phyloP scores from a whole-genome alignment of 306 rosid species.

The Lathyrus aphaca region DNA sequence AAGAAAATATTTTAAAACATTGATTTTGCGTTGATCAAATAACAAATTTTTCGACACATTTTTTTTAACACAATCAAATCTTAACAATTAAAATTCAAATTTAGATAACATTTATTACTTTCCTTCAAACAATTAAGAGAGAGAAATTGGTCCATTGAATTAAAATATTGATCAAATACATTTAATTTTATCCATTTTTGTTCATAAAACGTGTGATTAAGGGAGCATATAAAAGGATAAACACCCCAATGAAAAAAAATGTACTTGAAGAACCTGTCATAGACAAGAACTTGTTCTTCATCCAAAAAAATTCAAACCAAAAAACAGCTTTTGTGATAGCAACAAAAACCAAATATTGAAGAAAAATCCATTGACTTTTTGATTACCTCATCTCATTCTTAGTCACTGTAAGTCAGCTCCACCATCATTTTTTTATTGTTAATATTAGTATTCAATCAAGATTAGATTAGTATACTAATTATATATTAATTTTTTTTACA shows the following conservation, averaged over 20 bases:
- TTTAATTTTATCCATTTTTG: no score
- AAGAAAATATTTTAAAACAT: no score
- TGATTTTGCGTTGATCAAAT: no score
- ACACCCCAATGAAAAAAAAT: background rate
- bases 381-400: conserved; percentile 8
- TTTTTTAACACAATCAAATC: no score
- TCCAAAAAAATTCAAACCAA: conserved; percentile 11
- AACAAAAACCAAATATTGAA: background rate
- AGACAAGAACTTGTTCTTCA: background rate
- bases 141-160: no score
- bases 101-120: no score
- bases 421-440: conserved; percentile 21
- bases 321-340: background rate
- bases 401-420: conserved; percentile 53
- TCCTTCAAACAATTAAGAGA: no score
- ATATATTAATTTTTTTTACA: background rate
- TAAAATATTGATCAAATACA: no score
- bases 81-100: no score
- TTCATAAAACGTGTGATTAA: no score
- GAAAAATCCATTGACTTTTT: conserved; percentile 51
- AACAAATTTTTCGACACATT: no score
- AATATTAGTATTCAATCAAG: background rate
- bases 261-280: conserved; percentile 35
- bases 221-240: background rate
- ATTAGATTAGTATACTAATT: background rate